Percentiles rank a stretch among this genome's conserved stretches.
phyloP scores from a whole-genome alignment of 164 flowering plant genomes.

The Saururus chinensis region DNA sequence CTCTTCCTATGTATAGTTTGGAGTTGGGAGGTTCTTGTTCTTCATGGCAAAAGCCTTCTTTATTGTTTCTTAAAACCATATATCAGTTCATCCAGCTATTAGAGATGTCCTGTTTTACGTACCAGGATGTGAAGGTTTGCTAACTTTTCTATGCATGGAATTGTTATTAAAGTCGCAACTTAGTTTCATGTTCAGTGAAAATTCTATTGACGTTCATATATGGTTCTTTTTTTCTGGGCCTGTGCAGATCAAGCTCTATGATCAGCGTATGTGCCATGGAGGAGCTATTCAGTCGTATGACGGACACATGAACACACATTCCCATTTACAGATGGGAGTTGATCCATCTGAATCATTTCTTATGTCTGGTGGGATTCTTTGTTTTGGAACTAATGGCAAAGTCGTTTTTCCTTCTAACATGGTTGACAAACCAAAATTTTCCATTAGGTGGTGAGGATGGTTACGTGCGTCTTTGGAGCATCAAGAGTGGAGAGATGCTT shows the following conservation, averaged over 20 bases:
- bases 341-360: conserved; percentile 73
- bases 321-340: conserved; percentile 62
- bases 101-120: no score
- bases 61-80: no score
- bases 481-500: conserved; percentile 69
- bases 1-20: no score
- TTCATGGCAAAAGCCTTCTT: no score
- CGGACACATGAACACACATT: conserved; percentile 76
- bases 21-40: no score
- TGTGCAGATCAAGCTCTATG: conserved; percentile 71
- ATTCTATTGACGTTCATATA: no score
- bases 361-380: conserved; percentile 50
- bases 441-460: conserved; percentile 81
- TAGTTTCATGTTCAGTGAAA: no score
- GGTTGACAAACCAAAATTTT: conserved; percentile 6
- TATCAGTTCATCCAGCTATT: no score
- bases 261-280: conserved; percentile 50
- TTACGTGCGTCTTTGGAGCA: conserved; percentile 60
- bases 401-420: neutral
- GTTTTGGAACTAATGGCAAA: neutral
- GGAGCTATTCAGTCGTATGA: conserved; percentile 72
- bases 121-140: no score
- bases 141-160: no score
- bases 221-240: neutral
- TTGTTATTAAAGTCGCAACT: no score